These are phyloP conservation scores for Chaetomiaceae sp. DNA, from an alignment of 2,329 filamentous ascomycete species.

Conservation along the genomic window DNA sequence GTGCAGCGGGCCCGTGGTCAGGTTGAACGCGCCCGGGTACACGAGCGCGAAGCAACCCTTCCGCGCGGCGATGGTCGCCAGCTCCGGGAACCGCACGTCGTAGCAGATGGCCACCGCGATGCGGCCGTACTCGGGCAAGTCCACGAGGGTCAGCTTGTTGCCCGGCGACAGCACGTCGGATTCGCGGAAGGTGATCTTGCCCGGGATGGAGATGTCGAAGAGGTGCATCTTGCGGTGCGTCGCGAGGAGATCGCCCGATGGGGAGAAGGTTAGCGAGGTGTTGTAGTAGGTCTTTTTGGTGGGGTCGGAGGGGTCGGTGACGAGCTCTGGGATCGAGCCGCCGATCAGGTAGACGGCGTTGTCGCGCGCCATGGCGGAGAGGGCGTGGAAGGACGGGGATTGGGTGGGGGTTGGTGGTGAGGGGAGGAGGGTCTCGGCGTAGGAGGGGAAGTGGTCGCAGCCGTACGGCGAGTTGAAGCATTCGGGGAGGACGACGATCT, in stretches of 20 bases:
- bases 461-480: constrained; percentile 99
- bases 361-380: constrained; percentile 74
- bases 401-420: constrained; percentile 65
- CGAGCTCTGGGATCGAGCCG: constrained; percentile 85
- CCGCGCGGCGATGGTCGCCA: constrained; percentile 82
- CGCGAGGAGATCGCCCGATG: constrained; percentile 71
- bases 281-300: constrained; percentile 70
- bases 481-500: constrained; percentile 88
- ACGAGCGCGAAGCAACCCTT: constrained; percentile 81
- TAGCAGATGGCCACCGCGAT: constrained; percentile 94
- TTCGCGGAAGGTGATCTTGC: constrained; percentile 87
- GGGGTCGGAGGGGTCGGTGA: constrained; percentile 28
- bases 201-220: constrained; percentile 97
- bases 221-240: constrained; percentile 92
- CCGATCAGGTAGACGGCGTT: constrained; percentile 78
- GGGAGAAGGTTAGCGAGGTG: constrained; percentile 78
- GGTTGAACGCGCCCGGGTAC: constrained; percentile 96
- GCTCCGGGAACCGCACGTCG: constrained; percentile 92
- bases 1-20: constrained; percentile 86
- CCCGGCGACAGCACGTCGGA: constrained; percentile 84
- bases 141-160: constrained; percentile 77
- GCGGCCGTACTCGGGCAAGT: constrained; percentile 82
- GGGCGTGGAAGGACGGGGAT: constrained; percentile 79
- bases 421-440: constrained; percentile 81
- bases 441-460: constrained; percentile 80